phyloP scores from a whole-genome alignment of 805 yeast genomes.

The Zygosaccharomyces pseudorouxii region DNA sequence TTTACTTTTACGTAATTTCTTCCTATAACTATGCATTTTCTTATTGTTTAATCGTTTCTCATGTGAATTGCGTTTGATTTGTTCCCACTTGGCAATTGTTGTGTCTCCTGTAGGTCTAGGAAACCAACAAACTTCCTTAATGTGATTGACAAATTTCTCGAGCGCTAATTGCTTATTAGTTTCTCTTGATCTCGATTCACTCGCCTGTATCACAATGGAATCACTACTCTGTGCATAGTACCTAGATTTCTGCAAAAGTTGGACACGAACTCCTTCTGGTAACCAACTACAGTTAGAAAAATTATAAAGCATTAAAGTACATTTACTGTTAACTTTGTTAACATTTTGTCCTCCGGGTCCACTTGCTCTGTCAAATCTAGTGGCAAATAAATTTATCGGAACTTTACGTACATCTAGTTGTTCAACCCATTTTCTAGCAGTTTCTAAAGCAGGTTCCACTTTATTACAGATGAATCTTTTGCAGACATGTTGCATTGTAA shows the following conservation, averaged over 20 bases:
- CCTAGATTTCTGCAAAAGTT: conserved; percentile 41
- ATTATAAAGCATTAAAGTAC: conserved; percentile 49
- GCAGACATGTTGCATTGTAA: background rate
- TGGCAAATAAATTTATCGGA: conserved; percentile 18
- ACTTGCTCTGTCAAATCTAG: conserved; percentile 47
- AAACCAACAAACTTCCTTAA: conserved; percentile 45
- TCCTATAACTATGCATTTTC: conserved; percentile 37
- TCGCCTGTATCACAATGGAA: conserved; percentile 56
- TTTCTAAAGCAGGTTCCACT: background rate
- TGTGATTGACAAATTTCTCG: conserved; percentile 50
- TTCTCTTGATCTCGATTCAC: conserved; percentile 53
- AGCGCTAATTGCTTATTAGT: conserved; percentile 55
- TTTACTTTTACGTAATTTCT: conserved; percentile 31
- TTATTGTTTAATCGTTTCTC: conserved; percentile 37
- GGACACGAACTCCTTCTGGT: conserved; percentile 47
- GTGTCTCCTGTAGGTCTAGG: conserved; percentile 45
- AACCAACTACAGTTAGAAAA: conserved; percentile 55
- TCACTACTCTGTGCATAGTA: conserved; percentile 52
- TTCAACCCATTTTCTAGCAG: conserved; percentile 35
- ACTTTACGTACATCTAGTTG: conserved; percentile 40
- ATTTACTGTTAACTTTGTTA: conserved; percentile 60
- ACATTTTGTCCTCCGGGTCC: conserved; percentile 92
- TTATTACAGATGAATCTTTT: background rate
- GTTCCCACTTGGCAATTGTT: conserved; percentile 50
- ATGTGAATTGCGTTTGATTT: conserved; percentile 33